Evolutionary conservation across 306 rosid genomes (phyloP), one percentile per base, ranked within the genome.

Genomic region (Lathyrus aphaca): DNA sequence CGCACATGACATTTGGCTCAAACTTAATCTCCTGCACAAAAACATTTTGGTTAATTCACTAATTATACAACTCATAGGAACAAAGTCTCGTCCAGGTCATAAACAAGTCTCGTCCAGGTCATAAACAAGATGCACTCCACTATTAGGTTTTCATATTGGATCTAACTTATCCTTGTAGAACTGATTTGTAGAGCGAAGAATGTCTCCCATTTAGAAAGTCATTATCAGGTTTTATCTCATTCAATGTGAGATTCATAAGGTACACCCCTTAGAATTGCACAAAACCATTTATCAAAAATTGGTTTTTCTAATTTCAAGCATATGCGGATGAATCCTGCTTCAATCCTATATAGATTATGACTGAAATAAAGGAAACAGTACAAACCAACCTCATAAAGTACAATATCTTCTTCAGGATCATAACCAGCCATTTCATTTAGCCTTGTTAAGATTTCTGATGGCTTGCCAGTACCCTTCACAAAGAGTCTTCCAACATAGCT

Each of bases 1-100:
- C 98, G 45, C 98, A 92, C 98, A 92, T 89, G 75, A 92, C 90
- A 80, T 76, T 77, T 21, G 98, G 98, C 67, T 92, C 96, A 77
- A 86, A 92, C 82, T 92, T 92, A 54, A 92, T 92, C 84, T 92
- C 98, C 97, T 92, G 85, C 42, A 81, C 39, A 49, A 19, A n/a
- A 39, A 66, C 8, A 27, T 66, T 42, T 45, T 53, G 9, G 64
- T 27, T 70, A 66, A 64, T 54, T 68, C 64, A 50, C 15, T 16
- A 49, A 49, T 37, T 5, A 13, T 38, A 45, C 42, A 18, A 43
- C 19, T 43, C 10, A 17, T 15, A 43, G 3, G 45, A 74, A 66
- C 30, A 35, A 62, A 55, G 39, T 18, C 30, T 25, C 30, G 3
- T 35, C 27, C 13, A 74, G 62, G 64, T 40, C 49, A 75, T 30